Base-by-base conservation (phyloP, 2,329 filamentous ascomycete genomes). In the Pseudocercospora fuligena region DNA sequence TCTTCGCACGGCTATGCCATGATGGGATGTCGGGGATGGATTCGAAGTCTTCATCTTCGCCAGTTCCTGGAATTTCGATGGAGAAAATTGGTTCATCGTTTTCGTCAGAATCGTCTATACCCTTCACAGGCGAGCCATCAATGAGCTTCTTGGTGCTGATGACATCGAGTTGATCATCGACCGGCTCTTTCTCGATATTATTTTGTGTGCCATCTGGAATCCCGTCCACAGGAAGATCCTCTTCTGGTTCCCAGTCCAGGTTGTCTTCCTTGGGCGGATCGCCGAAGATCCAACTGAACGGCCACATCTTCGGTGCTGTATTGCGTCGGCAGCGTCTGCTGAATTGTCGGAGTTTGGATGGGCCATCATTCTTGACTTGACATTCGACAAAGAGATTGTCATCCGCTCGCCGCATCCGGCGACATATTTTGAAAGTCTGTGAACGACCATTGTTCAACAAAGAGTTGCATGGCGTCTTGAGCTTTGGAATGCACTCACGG, bases 291-390 rank as follows among this genome's bases (percentile, higher is more conserved):
- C 33, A 25, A 25, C 40, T 60, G 21, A 43, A 60, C 5, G 57
- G 57, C 57, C 29, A 47, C 23, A 43, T 43, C 9, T 16, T 46
- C 21, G 57, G 14, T 43, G 57, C n/a, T 23, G 12, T 12, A 16
- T 25, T 12, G 33, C 9, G 14, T 60, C 25, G 19, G 31, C 36
- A 16, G 57, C 21, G 23, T 60, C 9, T 60, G 36, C 21, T 43
- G 33, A 19, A 43, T 19, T 19, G n/a, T 6, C 16, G 16, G 29
- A 58, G 6, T 33, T 33, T 21, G 40, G 40, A 36, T 31, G 23
- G 19, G 21, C 57, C 36, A 60, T 43, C n/a, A 23, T 27, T 60
- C 21, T 60, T 60, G 57, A 60, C 21, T 56, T 25, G 16, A n/a
- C 11, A 21, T 19, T 25, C 33, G 4, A 60, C 57, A 46, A 60